Evolutionary conservation across 345 rosid genomes (phyloP), one percentile per base, ranked within the genome.

Genomic region (Populus davidiana): DNA sequence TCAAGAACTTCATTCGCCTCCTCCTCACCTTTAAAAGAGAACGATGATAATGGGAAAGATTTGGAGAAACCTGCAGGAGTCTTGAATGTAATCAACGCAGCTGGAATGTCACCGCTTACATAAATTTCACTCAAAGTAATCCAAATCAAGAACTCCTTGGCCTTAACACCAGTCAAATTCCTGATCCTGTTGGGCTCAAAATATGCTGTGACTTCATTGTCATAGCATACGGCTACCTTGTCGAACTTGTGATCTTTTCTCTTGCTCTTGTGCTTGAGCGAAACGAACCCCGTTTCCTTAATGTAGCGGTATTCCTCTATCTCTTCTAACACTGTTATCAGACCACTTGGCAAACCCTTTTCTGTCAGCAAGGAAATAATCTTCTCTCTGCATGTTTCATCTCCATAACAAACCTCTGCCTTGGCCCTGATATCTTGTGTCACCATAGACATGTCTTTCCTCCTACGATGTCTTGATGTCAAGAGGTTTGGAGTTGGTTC

Each of bases 101-200:
- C 56, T 47, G 41, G 47, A n/a, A 23, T 35, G 35, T 23, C 21
- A 29, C 43, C 17, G 13, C 27, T 68, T 44, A 80, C 75, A 47
- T 38, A 21, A 49, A 81, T 73, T 39, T 81, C 84, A 27, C 78
- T 77, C 56, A 77, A 61, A 31, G 78, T 56, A 41, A 81, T 77
- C 84, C 84, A 81, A 68, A 77, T 65, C 71, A 81, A 63, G 75
- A 81, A 81, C 65, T 81, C 84, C 52, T 73, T 81, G 29, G 78
- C 80, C 75, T 77, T 81, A 38, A 81, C 84, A 43, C 84, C 84
- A n/a, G 84, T 81, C 78, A 81, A 56, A 21, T 77, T 81, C 80
- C 68, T 81, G 71, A 81, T 77, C 80, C 69, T 81, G 35, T 77
- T 81, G 23, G 18, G 74, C 73, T 81, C 75, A 31, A 81, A 73